Evolutionary conservation across 169 alveolate genomes (phyloP).

Genomic region (Plasmodium malariae): DNA sequence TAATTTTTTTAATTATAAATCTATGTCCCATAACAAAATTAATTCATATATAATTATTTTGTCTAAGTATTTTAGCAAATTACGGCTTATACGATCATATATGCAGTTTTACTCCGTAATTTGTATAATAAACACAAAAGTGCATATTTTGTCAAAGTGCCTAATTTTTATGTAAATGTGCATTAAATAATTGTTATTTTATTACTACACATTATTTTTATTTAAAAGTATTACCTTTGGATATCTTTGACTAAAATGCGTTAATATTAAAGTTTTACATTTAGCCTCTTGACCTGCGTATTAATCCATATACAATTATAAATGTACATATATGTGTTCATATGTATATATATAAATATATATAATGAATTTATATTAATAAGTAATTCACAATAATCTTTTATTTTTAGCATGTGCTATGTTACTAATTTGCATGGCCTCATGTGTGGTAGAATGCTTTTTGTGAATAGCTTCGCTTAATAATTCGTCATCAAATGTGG

Average conservation of each 20-base stretch:
- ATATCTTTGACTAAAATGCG: conserved; percentile 95
- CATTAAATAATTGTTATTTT: neutral
- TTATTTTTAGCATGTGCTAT: neutral
- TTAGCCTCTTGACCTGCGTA: conserved; percentile 67
- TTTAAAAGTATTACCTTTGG: conserved; percentile 82
- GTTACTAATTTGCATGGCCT: conserved; percentile 86
- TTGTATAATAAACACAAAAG: too few species aligned
- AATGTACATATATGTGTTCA: conserved; percentile 1
- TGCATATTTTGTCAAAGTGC: too few species aligned
- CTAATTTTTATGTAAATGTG: neutral
- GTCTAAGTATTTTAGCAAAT: too few species aligned
- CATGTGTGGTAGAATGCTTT: conserved; percentile 80
- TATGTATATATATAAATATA: neutral
- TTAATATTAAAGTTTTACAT: conserved; percentile 85
- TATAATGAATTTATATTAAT: neutral
- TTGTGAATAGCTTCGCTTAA: conserved; percentile 88
- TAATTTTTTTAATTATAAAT: too few species aligned
- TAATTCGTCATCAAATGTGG: conserved; percentile 89
- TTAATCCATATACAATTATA: neutral
- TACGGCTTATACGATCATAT: too few species aligned
- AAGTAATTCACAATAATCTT: neutral
- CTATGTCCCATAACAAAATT: neutral
- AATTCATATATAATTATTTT: too few species aligned
- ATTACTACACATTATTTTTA: neutral
- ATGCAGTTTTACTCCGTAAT: too few species aligned